A percentile compares a stretch with the other conserved stretches of the same genome.
Conservation (phyloP, 2,329 filamentous ascomycete genomes). For the Hypoxylon sp. region DNA sequence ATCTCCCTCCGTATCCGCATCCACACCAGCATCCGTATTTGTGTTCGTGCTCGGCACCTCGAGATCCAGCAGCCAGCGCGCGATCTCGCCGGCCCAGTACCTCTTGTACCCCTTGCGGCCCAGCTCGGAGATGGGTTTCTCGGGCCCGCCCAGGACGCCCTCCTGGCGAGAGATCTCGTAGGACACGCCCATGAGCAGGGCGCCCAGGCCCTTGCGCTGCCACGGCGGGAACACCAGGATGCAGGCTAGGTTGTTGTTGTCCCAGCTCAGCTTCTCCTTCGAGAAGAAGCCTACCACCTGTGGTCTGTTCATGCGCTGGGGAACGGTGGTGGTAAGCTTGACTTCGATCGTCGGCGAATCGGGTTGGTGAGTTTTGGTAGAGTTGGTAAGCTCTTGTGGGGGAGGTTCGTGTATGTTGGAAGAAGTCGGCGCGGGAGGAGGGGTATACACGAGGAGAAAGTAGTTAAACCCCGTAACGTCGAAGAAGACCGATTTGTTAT, state of each 20-base stretch:
- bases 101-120: constrained; percentile 83
- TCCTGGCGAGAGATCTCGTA: constrained; percentile 91
- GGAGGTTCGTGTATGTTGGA: not conserved
- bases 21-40: too few relatives aligned
- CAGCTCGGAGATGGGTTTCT: constrained; percentile 89
- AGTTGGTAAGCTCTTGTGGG: not conserved
- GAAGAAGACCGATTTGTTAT: constrained; percentile 98
- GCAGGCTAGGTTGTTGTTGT: constrained; percentile 96
- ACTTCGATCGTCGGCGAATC: not conserved
- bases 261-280: constrained; percentile 99
- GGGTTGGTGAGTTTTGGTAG: not conserved
- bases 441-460: constrained; percentile 84
- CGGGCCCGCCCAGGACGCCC: constrained; percentile 85
- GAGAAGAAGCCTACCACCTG: constrained; percentile 96
- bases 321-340: not conserved
- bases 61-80: constrained; percentile 67
- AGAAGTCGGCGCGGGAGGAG: constrained; percentile 41
- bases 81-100: constrained; percentile 88
- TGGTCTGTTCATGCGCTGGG: constrained; percentile 37
- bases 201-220: constrained; percentile 88
- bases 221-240: constrained; percentile 96
- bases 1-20: constrained; percentile 1
- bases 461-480: constrained; percentile 95
- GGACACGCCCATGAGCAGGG: constrained; percentile 88
- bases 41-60: constrained; percentile 46